Evolutionary conservation across 2,329 filamentous ascomycete species (phyloP).

Genomic region (Orbilia blumenaviensis): DNA sequence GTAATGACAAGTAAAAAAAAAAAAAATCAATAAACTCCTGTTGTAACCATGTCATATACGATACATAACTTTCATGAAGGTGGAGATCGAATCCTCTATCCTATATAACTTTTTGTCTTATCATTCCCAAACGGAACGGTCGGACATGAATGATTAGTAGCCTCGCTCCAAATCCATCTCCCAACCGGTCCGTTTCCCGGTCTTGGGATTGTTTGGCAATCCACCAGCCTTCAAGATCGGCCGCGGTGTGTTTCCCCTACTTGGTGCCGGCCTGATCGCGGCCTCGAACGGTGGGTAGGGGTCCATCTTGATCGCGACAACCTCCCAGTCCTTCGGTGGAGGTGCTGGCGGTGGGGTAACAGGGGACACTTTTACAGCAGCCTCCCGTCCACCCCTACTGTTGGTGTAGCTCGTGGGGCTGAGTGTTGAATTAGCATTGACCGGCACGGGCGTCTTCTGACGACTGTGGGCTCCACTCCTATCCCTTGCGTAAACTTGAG

Average conservation of each 20-base stretch:
- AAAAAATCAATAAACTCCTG: conserved; percentile 26
- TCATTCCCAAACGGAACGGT: background rate
- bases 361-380: background rate
- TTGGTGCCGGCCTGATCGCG: background rate
- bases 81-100: conserved; percentile 24
- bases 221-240: conserved; percentile 16
- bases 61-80: conserved; percentile 14
- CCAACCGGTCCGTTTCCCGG: background rate
- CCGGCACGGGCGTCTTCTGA: conserved; percentile 17
- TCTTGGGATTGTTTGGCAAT: conserved; percentile 25
- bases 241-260: conserved; percentile 7
- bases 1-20: background rate
- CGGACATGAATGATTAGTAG: background rate
- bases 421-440: conserved; percentile 8
- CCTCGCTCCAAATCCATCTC: conserved; percentile 22
- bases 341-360: conserved; percentile 17
- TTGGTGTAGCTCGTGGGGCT: conserved; percentile 7
- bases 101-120: conserved; percentile 27
- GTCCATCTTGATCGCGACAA: conserved; percentile 21
- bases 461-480: background rate
- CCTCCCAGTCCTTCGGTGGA: conserved; percentile 49
- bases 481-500: background rate
- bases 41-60: conserved; percentile 4
- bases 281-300: conserved; percentile 17
- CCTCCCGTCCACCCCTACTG: conserved; percentile 4